Percentiles rank a stretch among this genome's conserved stretches.
Evolutionary conservation across 1,284 basidiomycete species (phyloP).

Genomic region (Apiotrichum mycotoxinovorans): DNA sequence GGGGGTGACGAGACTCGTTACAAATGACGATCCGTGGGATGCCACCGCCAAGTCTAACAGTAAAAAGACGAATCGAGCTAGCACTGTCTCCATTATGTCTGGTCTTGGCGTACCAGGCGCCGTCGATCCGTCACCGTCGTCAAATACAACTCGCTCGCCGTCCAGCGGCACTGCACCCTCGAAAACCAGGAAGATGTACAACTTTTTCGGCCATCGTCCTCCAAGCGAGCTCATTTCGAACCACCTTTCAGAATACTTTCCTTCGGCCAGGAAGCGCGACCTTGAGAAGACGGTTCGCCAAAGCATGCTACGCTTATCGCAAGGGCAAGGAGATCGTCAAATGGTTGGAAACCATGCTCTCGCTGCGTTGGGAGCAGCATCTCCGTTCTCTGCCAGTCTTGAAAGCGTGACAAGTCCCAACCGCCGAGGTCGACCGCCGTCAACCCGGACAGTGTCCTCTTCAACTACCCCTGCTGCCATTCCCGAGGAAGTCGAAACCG

Average conservation of each 20-base stretch:
- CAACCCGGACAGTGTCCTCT: constrained; percentile 17
- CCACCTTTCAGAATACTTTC: constrained; percentile 96
- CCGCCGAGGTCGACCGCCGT: constrained; percentile 26
- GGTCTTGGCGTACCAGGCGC: constrained; percentile 77
- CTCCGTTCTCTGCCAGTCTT: constrained; percentile 6
- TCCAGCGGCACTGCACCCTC: constrained; percentile 43
- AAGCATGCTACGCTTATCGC: constrained; percentile 63
- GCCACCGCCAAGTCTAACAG: constrained; percentile 11
- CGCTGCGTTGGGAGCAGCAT: neutral
- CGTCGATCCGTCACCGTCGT: constrained; percentile 57
- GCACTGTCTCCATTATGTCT: constrained; percentile 88
- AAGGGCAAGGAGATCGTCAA: constrained; percentile 21
- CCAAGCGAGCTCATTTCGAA: constrained; percentile 95
- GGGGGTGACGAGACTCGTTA: constrained; percentile 35
- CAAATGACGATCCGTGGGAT: constrained; percentile 9
- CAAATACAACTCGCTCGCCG: constrained; percentile 38
- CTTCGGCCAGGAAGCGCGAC: constrained; percentile 82
- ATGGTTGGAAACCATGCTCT: neutral
- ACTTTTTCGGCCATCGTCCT: constrained; percentile 97
- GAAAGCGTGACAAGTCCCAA: constrained; percentile 18
- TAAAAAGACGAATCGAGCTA: constrained; percentile 82
- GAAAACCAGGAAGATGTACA: constrained; percentile 63
- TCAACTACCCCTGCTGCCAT: constrained; percentile 32
- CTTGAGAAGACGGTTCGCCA: constrained; percentile 74
- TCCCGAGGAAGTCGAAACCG: constrained; percentile 36